These are phyloP conservation scores for Candida sakaeoensis DNA, from an alignment of 805 yeast species.

Conservation along the genomic window DNA sequence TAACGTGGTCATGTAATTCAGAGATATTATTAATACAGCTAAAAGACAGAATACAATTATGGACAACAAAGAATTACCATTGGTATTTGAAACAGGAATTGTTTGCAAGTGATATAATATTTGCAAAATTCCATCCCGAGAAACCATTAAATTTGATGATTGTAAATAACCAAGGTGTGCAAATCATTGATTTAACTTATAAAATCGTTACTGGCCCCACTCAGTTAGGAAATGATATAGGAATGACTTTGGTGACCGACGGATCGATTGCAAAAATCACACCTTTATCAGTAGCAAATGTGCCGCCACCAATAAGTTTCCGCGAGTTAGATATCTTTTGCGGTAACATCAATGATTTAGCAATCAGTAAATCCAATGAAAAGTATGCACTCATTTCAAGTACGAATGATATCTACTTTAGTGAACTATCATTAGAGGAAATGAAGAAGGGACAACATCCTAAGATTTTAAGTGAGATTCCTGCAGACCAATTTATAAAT, in stretches of 20 bases:
- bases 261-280: slow-evolving; percentile 70
- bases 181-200: slow-evolving; percentile 65
- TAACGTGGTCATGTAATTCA: slow-evolving; percentile 80
- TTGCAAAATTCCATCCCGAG: slow-evolving; percentile 83
- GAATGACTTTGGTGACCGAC: slow-evolving; percentile 79
- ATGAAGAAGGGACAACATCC: slow-evolving; percentile 51
- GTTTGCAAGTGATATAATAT: slow-evolving; percentile 28
- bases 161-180: slow-evolving; percentile 49
- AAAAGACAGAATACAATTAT: slow-evolving; percentile 64
- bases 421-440: slow-evolving; percentile 47
- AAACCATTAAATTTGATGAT: slow-evolving; percentile 73
- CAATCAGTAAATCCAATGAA: slow-evolving; percentile 59
- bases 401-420: slow-evolving; percentile 25
- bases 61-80: slow-evolving; percentile 91
- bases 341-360: slow-evolving; percentile 57
- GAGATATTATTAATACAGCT: slow-evolving; percentile 73
- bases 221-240: slow-evolving; percentile 63
- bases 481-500: slow-evolving; percentile 32
- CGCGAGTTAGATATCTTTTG: slow-evolving; percentile 52
- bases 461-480: slow-evolving; percentile 27
- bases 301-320: slow-evolving; percentile 90
- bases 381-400: slow-evolving; percentile 55
- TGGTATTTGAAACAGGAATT: slow-evolving; percentile 93
- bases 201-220: slow-evolving; percentile 67
- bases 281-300: slow-evolving; percentile 78